Evolutionary conservation across 306 rosid species (phyloP), one percentile per base, ranked within the genome.

Genomic region (Pterocarpus macrocarpus): DNA sequence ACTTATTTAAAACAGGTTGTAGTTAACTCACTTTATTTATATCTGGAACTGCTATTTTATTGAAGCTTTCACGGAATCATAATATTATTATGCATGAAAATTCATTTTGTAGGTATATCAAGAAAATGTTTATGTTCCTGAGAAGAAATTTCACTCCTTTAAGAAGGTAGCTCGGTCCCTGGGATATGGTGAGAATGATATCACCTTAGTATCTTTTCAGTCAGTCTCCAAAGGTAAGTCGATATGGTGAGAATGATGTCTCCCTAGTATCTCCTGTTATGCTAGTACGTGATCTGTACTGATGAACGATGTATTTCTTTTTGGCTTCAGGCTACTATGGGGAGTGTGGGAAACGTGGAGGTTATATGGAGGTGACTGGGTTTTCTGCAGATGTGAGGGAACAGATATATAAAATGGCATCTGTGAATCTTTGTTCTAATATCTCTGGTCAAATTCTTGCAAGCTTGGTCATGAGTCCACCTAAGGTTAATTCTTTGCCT

Each of bases 341-440:
- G 36, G 98, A 94, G 87, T 94, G 98, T 77, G 97, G 98, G 56
- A 94, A 91, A 75, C 86, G 97, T 82, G 98, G 98, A 77, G 98
- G 98, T 47, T 94, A 94, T 81, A 94, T 92, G 98, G 97, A 92
- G 83, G 88, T 91, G 77, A 91, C 98, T 38, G 98, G 98, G 10
- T 91, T 94, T 73, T 84, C 91, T 84, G 58, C 93, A 64, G 97
- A 89, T 4, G 88, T 92, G 80, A 89, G 91, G 83, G 98, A 94
- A 64, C 98, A 94, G 83, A 82, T 94, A 70, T 94, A 94, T 86
- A 94, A 94, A 86, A 65, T 92, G 81, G 88, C 98, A 16, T 92
- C 97, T 15, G 95, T 94, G 71, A 94, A 92, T 86, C 98, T 94
- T 75, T 94, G 97, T 78, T 90, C 98, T 44, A 94, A 94, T 81